phyloP scores from a whole-genome alignment of 108 stramenopile species.

The Schizochytrium sp. region DNA sequence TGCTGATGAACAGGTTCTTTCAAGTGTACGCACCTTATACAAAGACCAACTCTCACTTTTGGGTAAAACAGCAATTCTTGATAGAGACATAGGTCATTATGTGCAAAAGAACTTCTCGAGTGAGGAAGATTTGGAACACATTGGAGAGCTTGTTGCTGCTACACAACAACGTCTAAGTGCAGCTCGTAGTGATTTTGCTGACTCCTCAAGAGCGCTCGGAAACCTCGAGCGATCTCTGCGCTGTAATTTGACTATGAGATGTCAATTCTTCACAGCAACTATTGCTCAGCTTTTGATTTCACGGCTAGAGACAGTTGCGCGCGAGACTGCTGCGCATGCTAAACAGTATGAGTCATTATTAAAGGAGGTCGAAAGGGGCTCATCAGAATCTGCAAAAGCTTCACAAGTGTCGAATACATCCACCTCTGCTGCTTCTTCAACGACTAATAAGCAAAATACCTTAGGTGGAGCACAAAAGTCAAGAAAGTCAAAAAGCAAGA shows the following conservation, averaged over 20 bases:
- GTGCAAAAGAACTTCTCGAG: not conserved
- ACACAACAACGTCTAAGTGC: not conserved
- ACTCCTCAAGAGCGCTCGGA: not conserved
- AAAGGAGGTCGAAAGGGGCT: not conserved
- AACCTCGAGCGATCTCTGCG: not conserved
- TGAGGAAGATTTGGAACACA: not conserved
- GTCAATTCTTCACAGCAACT: not conserved
- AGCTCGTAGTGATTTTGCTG: not conserved
- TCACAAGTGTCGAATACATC: too few relatives aligned
- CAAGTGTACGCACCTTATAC: not conserved
- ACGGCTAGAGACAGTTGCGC: not conserved
- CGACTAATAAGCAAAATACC: too few relatives aligned
- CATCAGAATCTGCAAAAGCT: too few relatives aligned
- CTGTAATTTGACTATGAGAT: not conserved
- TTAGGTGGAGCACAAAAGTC: too few relatives aligned
- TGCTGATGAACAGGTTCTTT: not conserved
- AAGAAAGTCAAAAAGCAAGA: too few relatives aligned
- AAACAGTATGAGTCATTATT: not conserved
- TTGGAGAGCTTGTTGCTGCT: not conserved
- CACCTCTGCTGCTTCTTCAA: too few relatives aligned
- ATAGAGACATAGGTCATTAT: not conserved
- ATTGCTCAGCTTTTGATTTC: not conserved
- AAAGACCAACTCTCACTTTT: not conserved
- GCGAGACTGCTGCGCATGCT: not conserved
- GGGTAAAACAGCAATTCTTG: not conserved